Conservation (phyloP, 306 rosid genomes). For the Quercus variabilis region DNA sequence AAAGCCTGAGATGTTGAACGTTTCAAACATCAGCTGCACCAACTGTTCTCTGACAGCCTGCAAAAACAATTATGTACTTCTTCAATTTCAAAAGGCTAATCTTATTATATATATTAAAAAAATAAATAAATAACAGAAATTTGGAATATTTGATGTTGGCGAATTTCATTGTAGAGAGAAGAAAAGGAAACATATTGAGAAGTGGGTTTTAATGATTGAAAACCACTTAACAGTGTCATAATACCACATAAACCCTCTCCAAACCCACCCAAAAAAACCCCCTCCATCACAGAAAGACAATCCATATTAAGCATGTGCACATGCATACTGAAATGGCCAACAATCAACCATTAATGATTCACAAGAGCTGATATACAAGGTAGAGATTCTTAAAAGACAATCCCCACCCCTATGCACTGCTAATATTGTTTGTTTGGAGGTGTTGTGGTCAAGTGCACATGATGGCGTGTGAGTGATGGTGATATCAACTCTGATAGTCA, state of each 20-base stretch:
- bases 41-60: constrained; percentile 95
- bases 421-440: not conserved
- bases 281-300: not conserved
- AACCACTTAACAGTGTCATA: not conserved
- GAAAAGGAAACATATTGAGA: not conserved
- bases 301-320: not conserved
- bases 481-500: not conserved
- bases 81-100: no score
- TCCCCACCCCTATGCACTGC: not conserved
- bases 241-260: not conserved
- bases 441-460: no score
- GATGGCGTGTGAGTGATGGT: not conserved
- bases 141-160: not conserved
- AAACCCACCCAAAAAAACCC: not conserved
- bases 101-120: not conserved
- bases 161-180: constrained; percentile 2
- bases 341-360: not conserved
- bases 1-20: constrained; percentile 98
- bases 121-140: constrained; percentile 9
- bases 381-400: not conserved
- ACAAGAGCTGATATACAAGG: not conserved
- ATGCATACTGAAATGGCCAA: not conserved
- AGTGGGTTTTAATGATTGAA: not conserved
- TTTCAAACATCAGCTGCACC: constrained; percentile 97
- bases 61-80: not conserved